phyloP scores from a whole-genome alignment of 2,329 filamentous ascomycete genomes.

The Colletotrichum higginsianum region DNA sequence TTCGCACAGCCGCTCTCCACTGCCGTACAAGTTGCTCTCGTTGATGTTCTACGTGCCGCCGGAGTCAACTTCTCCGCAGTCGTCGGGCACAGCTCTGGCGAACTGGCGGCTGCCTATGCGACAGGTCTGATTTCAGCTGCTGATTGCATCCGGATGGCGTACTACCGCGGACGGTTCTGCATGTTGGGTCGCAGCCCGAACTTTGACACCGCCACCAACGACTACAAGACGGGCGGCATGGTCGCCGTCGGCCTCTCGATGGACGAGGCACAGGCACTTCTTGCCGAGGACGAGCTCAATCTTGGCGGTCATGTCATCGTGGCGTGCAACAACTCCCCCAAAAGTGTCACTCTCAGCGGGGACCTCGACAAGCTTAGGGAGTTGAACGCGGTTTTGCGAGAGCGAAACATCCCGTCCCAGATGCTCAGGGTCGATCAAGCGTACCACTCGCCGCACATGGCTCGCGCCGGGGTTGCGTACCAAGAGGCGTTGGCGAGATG shows the following conservation, averaged over 20 bases:
- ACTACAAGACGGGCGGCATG: constrained; percentile 6
- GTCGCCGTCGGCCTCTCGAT: not conserved
- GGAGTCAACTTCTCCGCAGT: constrained; percentile 34
- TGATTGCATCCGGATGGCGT: constrained; percentile 24
- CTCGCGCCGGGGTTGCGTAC: not conserved
- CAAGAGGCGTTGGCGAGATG: not conserved
- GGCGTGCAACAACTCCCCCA: constrained; percentile 46
- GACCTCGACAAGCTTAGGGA: constrained; percentile 48
- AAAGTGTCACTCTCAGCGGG: constrained; percentile 46
- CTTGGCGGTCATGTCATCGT: constrained; percentile 43
- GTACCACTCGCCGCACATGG: constrained; percentile 51
- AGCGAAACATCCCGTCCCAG: constrained; percentile 41
- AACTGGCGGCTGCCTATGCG: constrained; percentile 43
- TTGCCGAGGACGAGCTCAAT: not conserved
- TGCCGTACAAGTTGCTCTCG: constrained; percentile 53
- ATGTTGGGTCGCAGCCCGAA: constrained; percentile 6
- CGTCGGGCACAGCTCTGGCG: constrained; percentile 43
- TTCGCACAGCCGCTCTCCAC: constrained; percentile 57
- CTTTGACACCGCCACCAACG: not conserved
- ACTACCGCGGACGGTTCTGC: constrained; percentile 23
- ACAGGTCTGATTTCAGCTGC: constrained; percentile 38
- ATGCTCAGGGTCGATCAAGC: constrained; percentile 48
- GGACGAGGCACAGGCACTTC: not conserved
- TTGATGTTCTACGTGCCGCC: constrained; percentile 46
- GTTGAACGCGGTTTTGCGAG: constrained; percentile 43